Percentiles rank a stretch among this genome's conserved stretches.
These are phyloP conservation scores for Poa pratensis DNA, from an alignment of 176 grass and related monocot genomes.

Conservation along the genomic window DNA sequence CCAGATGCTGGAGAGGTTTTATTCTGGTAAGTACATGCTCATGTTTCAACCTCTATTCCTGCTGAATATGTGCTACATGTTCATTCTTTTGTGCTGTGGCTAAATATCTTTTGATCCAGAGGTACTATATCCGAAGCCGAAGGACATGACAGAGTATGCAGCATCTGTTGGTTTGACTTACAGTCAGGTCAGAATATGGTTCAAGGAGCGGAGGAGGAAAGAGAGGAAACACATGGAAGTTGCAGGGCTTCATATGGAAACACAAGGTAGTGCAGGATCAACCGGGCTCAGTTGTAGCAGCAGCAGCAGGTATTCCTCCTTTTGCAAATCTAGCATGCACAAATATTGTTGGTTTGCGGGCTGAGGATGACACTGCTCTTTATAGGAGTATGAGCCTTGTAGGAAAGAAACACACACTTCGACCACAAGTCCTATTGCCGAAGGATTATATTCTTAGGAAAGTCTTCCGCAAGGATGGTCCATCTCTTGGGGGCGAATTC, in stretches of 20 bases:
- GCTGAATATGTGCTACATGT: conserved; percentile 3
- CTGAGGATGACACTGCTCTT: conserved; percentile 11
- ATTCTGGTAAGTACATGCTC: conserved; percentile 62
- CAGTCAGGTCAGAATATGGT: conserved; percentile 88
- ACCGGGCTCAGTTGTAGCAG: conserved; percentile 47
- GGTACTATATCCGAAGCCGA: conserved; percentile 77
- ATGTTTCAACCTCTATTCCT: conserved; percentile 3
- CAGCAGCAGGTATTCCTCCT: conserved; percentile 41
- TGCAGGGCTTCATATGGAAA: conserved; percentile 31
- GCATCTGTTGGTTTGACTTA: conserved; percentile 68
- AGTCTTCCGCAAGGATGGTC: conserved; percentile 93
- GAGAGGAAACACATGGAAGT: conserved; percentile 65
- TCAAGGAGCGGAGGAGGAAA: conserved; percentile 97
- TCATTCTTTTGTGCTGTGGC: neutral
- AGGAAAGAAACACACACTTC: conserved; percentile 52
- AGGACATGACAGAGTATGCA: conserved; percentile 67
- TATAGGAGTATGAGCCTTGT: conserved; percentile 32
- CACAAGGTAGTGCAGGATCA: conserved; percentile 39
- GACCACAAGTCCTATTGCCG: conserved; percentile 62
- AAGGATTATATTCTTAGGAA: conserved; percentile 88
- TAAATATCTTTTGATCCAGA: conserved; percentile 49
- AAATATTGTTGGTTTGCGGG: neutral
- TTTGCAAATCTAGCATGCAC: conserved; percentile 22
- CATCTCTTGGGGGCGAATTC: conserved; percentile 72
- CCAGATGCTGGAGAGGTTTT: conserved; percentile 75